Evolutionary conservation across 2,329 filamentous ascomycete species (phyloP).

Genomic region (Aspergillus calidoustus): DNA sequence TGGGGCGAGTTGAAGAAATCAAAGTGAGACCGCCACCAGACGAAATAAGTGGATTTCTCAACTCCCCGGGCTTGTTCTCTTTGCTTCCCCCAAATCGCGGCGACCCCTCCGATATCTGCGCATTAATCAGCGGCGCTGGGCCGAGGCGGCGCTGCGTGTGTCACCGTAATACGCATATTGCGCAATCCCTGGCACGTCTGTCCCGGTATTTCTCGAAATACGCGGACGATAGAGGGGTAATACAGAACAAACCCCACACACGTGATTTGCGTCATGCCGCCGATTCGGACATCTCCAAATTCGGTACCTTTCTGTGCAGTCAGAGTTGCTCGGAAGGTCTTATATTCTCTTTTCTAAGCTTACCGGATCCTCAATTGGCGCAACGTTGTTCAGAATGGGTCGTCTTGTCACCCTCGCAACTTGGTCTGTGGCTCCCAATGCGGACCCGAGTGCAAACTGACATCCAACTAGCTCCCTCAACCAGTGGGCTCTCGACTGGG

Average conservation of each 20-base stretch:
- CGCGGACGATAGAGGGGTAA: slow-evolving; percentile 22
- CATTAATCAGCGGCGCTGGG: slow-evolving; percentile 20
- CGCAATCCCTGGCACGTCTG: not conserved
- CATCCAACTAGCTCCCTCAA: slow-evolving; percentile 42
- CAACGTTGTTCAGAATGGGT: slow-evolving; percentile 35
- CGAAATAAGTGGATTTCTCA: not conserved
- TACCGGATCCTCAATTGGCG: slow-evolving; percentile 3
- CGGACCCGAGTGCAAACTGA: slow-evolving; percentile 15
- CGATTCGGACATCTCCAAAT: slow-evolving; percentile 21
- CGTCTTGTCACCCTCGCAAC: slow-evolving; percentile 51
- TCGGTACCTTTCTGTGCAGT: slow-evolving; percentile 3
- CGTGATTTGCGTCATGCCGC: slow-evolving; percentile 29
- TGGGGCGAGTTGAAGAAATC: not conserved
- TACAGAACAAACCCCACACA: slow-evolving; percentile 31
- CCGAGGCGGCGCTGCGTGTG: slow-evolving; percentile 8
- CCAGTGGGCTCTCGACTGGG: slow-evolving; percentile 63
- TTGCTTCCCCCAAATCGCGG: slow-evolving; percentile 5
- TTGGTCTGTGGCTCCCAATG: slow-evolving; percentile 32
- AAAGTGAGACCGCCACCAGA: not conserved
- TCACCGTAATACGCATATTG: slow-evolving; percentile 10
- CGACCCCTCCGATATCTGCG: slow-evolving; percentile 17
- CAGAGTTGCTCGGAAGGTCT: not conserved
- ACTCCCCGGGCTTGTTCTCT: not conserved
- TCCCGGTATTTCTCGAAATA: slow-evolving; percentile 10
- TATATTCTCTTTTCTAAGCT: not conserved